Evolutionary conservation across 2,329 filamentous ascomycete species (phyloP).

Genomic region (Coniochaeta hoffmannii): DNA sequence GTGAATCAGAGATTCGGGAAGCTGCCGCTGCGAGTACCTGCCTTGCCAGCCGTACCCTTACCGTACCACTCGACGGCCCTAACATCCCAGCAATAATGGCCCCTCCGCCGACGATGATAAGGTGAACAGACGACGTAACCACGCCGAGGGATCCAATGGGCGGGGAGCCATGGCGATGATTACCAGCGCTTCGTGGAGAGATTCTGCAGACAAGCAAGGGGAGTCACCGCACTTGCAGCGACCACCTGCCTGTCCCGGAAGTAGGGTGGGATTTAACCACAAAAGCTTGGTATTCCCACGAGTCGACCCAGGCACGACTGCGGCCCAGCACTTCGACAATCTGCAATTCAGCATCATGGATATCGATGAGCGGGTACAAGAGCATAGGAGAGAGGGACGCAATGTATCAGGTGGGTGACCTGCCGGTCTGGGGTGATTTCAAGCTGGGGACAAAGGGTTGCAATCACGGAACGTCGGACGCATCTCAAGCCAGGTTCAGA

Average conservation of each 20-base stretch:
- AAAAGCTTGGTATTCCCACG: background rate
- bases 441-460: background rate
- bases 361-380: background rate
- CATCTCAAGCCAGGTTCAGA: no score
- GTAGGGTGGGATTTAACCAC: constrained; percentile 1
- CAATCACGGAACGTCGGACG: background rate
- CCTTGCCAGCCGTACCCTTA: background rate
- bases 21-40: background rate
- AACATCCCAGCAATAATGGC: background rate
- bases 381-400: background rate
- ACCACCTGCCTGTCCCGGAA: constrained; percentile 9
- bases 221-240: background rate
- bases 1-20: background rate
- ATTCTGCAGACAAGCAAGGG: background rate
- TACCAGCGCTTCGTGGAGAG: no score
- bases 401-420: background rate
- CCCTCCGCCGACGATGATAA: background rate
- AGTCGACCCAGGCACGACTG: background rate
- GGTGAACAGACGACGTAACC: background rate
- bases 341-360: background rate
- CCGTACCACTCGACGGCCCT: background rate
- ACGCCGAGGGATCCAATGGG: background rate
- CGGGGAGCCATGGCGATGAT: background rate
- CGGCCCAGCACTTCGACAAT: background rate
- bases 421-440: background rate